Conservation (phyloP, 768 basidiomycete species). For the Collybia sordida region DNA sequence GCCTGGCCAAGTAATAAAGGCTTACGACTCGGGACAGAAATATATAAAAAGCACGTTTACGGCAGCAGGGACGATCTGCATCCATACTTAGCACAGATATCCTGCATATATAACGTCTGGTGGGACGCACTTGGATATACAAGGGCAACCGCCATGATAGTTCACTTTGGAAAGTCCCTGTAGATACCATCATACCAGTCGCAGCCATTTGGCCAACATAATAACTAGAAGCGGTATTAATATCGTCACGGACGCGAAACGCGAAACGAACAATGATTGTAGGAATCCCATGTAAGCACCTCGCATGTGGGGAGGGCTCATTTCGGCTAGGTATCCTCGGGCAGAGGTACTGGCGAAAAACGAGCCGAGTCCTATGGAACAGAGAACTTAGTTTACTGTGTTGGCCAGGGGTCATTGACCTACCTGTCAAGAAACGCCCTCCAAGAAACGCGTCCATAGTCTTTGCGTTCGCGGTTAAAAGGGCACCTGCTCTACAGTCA, state of each 20-base stretch:
- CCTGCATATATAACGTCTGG: not conserved
- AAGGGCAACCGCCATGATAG: conserved; percentile 51
- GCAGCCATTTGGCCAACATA: conserved; percentile 56
- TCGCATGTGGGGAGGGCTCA: conserved; percentile 45
- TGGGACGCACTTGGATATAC: conserved; percentile 40
- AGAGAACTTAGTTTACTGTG: not conserved
- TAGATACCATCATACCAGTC: conserved; percentile 54
- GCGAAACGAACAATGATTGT: conserved; percentile 43
- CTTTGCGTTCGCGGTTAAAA: conserved; percentile 48
- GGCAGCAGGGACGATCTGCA: conserved; percentile 42
- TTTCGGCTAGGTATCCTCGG: conserved; percentile 50
- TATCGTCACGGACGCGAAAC: not conserved
- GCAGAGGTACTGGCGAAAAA: conserved; percentile 45
- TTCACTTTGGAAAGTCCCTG: conserved; percentile 38
- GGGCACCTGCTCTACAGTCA: conserved; percentile 39
- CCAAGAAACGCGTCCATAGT: conserved; percentile 41
- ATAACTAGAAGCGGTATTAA: conserved; percentile 27
- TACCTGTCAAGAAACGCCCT: conserved; percentile 51
- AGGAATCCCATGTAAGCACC: conserved; percentile 51
- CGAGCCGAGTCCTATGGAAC: conserved; percentile 34
- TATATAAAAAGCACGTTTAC: conserved; percentile 46
- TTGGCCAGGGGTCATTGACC: not conserved
- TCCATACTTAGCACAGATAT: not conserved
- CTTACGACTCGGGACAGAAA: conserved; percentile 51
- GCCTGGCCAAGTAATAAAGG: not conserved